phyloP scores from a whole-genome alignment of 1,139 yeast species.

The Hemisphaericaspora lyxosophila region DNA sequence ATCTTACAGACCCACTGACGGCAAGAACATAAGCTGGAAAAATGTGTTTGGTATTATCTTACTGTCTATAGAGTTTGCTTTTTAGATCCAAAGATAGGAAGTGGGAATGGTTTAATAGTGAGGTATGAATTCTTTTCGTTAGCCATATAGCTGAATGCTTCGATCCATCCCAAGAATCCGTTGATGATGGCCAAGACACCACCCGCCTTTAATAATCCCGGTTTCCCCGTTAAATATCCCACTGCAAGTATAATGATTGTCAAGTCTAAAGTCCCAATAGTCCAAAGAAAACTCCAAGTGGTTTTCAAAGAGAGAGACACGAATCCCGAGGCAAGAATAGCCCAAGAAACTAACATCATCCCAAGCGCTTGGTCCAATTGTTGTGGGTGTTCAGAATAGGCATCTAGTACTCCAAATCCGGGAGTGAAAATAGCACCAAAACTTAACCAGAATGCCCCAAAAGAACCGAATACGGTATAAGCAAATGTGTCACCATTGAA shows the following conservation, averaged over 20 bases:
- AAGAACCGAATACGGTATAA: constrained; percentile 61
- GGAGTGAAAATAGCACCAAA: constrained; percentile 60
- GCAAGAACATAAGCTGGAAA: neutral
- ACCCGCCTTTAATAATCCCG: constrained; percentile 56
- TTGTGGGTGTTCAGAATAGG: constrained; percentile 47
- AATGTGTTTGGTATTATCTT: too few relatives aligned
- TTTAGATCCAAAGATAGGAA: constrained; percentile 9
- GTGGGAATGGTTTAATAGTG: constrained; percentile 18
- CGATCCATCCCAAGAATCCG: constrained; percentile 60
- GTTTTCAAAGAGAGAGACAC: constrained; percentile 60
- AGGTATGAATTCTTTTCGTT: constrained; percentile 27
- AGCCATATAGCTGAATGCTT: constrained; percentile 35
- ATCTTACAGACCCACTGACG: too few relatives aligned
- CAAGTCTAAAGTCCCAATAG: constrained; percentile 52
- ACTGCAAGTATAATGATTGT: constrained; percentile 57
- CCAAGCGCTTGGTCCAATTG: constrained; percentile 53
- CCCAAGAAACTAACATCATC: constrained; percentile 62
- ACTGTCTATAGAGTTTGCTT: too few relatives aligned
- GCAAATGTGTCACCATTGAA: constrained; percentile 65
- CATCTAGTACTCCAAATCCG: constrained; percentile 52
- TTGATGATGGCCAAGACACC: constrained; percentile 65
- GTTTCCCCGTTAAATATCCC: constrained; percentile 50
- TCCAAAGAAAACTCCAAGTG: constrained; percentile 56
- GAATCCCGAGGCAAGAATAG: constrained; percentile 57
- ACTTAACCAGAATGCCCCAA: constrained; percentile 74